Percentiles rank a stretch among this genome's conserved stretches.
Conservation (phyloP, 2,329 filamentous ascomycete genomes). For the Fusarium paranaense region DNA sequence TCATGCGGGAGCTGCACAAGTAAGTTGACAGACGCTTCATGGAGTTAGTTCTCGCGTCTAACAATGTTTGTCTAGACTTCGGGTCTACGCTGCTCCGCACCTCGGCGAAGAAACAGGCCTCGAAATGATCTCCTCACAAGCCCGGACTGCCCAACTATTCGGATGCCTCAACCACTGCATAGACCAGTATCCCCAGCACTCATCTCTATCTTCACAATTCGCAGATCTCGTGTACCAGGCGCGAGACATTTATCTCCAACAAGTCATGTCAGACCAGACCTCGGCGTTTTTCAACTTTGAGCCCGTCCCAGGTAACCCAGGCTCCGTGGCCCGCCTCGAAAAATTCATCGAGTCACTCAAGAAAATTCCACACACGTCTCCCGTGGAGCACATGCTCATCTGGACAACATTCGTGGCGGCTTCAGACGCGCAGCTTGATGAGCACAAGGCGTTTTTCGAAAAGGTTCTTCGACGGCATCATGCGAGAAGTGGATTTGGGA, state of each 20-base stretch:
- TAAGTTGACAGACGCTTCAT: neutral
- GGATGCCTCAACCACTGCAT: conserved; percentile 39
- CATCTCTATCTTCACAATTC: conserved; percentile 78
- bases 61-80: conserved; percentile 13
- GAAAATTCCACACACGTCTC: conserved; percentile 31
- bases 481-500: conserved; percentile 39
- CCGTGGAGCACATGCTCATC: conserved; percentile 40
- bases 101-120: conserved; percentile 40
- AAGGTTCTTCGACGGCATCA: conserved; percentile 27
- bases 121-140: conserved; percentile 38
- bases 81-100: conserved; percentile 41
- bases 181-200: conserved; percentile 81
- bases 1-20: conserved; percentile 44
- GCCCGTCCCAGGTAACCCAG: neutral
- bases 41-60: accelerated
- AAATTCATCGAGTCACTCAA: conserved; percentile 41
- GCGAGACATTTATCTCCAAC: conserved; percentile 85
- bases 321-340: conserved; percentile 37
- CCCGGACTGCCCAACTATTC: conserved; percentile 33
- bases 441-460: conserved; percentile 43
- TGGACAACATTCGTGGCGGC: conserved; percentile 46
- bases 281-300: conserved; percentile 19
- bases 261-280: conserved; percentile 56
- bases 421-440: conserved; percentile 38
- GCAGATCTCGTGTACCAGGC: conserved; percentile 88